phyloP scores from a whole-genome alignment of 163 green algal species.

The Prototheca cutis region DNA sequence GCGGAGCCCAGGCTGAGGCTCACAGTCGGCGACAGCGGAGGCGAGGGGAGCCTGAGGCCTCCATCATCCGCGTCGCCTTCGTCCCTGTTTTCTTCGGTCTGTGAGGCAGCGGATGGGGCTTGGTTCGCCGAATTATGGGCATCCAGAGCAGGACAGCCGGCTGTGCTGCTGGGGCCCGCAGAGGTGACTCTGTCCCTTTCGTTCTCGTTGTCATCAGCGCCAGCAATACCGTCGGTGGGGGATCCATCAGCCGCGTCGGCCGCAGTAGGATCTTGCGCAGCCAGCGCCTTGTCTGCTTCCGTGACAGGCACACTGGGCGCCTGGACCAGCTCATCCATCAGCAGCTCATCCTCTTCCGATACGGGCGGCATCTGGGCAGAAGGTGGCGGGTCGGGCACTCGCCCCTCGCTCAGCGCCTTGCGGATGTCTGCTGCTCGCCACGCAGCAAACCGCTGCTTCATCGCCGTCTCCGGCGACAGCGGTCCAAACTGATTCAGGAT shows the following conservation, averaged over 20 bases:
- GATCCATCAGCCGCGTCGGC: no score
- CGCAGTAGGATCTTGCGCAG: neutral
- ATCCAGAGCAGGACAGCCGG: no score
- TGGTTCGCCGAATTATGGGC: no score
- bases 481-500: conserved; percentile 57
- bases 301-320: neutral
- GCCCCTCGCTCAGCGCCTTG: conserved; percentile 71
- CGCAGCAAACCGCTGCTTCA: conserved; percentile 73
- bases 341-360: conserved; percentile 10
- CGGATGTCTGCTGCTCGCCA: conserved; percentile 82
- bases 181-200: no score
- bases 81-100: no score
- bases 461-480: conserved; percentile 49
- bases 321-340: conserved; percentile 4
- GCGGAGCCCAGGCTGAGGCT: no score
- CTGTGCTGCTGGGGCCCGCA: no score
- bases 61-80: neutral
- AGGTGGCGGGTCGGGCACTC: conserved; percentile 43
- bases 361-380: neutral
- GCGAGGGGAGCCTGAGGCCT: conserved; percentile 1
- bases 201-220: no score
- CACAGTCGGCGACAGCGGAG: neutral
- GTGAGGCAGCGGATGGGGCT: no score
- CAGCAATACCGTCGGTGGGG: no score
- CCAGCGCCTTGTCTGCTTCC: neutral